Evolutionary conservation across 148 eudicot species (phyloP).

Genomic region (Nepenthes mirabilis): DNA sequence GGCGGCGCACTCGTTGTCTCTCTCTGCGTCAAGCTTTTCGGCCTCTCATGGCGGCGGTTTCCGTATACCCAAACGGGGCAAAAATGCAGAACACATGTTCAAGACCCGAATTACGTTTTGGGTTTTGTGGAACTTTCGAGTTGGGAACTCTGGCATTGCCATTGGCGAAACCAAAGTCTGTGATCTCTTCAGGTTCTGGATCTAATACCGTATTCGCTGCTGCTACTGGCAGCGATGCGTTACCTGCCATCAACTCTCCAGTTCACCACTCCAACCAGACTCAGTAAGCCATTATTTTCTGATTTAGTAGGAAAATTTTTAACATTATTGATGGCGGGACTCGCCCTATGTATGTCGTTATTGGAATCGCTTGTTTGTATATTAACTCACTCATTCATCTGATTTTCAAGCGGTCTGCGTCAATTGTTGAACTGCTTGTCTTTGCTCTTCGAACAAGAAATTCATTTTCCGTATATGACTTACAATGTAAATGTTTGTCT

Average conservation of each 20-base stretch:
- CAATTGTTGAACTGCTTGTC: too few species aligned
- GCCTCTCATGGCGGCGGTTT: slow-evolving; percentile 22
- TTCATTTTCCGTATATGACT: too few species aligned
- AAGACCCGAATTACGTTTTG: slow-evolving; percentile 10
- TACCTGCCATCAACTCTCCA: slow-evolving; percentile 14
- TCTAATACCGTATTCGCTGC: slow-evolving; percentile 11
- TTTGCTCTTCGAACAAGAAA: too few species aligned
- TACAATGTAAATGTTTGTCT: too few species aligned
- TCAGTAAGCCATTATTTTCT: slow-evolving; percentile 8
- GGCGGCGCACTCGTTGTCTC: too few species aligned
- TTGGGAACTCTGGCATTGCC: slow-evolving; percentile 9
- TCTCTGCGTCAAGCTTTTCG: too few species aligned
- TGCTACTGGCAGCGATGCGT: slow-evolving; percentile 10
- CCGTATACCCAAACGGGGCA: slow-evolving; percentile 10
- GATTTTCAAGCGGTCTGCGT: too few species aligned
- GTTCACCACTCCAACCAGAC: slow-evolving; percentile 9
- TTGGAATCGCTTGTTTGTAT: too few species aligned
- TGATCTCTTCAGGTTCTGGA: slow-evolving; percentile 6
- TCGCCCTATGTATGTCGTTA: too few species aligned
- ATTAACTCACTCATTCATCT: too few species aligned
- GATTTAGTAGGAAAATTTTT: too few species aligned
- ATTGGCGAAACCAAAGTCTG: slow-evolving; percentile 9
- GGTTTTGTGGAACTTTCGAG: slow-evolving; percentile 13
- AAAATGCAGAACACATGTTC: slow-evolving; percentile 9
- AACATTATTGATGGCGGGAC: too few species aligned